These are phyloP conservation scores for Chrysanthemum lavandulifolium DNA, from an alignment of 129 eudicot species.

Conservation along the genomic window DNA sequence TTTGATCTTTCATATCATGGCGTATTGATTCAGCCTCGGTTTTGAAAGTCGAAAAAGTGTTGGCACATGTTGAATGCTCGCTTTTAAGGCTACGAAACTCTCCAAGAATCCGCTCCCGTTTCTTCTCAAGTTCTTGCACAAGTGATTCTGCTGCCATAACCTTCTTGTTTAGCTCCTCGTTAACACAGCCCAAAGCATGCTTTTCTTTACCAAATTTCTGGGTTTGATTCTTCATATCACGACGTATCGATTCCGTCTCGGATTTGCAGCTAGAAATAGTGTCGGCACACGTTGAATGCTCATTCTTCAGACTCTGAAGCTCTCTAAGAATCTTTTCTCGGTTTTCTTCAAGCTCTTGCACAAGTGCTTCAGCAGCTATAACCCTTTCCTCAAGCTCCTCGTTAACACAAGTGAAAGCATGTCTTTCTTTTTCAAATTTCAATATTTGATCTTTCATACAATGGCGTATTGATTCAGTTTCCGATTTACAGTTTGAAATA, in stretches of 20 bases:
- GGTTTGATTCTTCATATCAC: constrained; percentile 54
- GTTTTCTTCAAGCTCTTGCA: constrained; percentile 84
- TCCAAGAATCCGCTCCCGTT: constrained; percentile 15
- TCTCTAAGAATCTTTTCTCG: constrained; percentile 69
- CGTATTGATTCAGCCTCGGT: constrained; percentile 10
- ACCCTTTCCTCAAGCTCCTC: constrained; percentile 77
- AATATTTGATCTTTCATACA: constrained; percentile 53
- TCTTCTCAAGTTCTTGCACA: constrained; percentile 25
- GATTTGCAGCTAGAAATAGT: constrained; percentile 50
- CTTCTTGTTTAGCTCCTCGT: constrained; percentile 73
- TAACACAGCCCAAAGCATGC: constrained; percentile 42
- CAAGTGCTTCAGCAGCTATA: constrained; percentile 59
- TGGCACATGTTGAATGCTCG: constrained; percentile 23
- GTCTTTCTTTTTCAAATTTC: constrained; percentile 56
- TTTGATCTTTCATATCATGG: constrained; percentile 21
- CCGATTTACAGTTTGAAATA: constrained; percentile 50
- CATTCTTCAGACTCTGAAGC: constrained; percentile 61
- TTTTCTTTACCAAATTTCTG: constrained; percentile 60
- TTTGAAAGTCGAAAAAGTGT: constrained; percentile 12
- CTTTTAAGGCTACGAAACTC: constrained; percentile 23
- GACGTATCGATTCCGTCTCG: constrained; percentile 52
- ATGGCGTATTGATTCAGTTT: constrained; percentile 59
- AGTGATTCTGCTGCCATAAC: constrained; percentile 64
- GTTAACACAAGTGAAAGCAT: constrained; percentile 46
- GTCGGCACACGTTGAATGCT: constrained; percentile 67